Conservation (phyloP, 23 red algal genomes). For the Gracilaria domingensis region DNA sequence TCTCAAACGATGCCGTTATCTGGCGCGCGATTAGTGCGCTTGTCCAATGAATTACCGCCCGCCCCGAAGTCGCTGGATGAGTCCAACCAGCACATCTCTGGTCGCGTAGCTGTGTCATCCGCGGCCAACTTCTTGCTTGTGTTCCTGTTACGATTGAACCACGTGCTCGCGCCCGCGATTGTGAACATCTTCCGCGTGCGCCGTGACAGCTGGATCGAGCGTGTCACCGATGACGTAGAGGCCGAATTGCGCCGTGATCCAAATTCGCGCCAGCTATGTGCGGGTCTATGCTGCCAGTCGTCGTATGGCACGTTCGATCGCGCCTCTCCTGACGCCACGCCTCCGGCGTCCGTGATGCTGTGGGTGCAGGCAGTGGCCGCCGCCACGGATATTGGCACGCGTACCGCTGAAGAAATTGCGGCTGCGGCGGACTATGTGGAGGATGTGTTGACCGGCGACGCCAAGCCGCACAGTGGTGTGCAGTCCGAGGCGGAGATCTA, state of each 20-base stretch:
- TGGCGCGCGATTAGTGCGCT: too few species aligned
- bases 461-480: neutral
- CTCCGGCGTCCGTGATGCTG: neutral
- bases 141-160: conserved; percentile 20
- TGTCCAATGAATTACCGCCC: too few species aligned
- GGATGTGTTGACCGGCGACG: neutral
- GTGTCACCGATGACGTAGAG: conserved; percentile 20
- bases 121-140: conserved; percentile 17
- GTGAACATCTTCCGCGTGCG: conserved; percentile 32
- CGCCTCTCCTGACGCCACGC: neutral
- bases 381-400: neutral
- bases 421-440: conserved; percentile 9
- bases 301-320: neutral
- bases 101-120: conserved; percentile 22
- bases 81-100: neutral
- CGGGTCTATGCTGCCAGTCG: neutral
- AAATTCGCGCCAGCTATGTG: conserved; percentile 15
- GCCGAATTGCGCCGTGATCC: conserved; percentile 4
- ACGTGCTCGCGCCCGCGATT: neutral
- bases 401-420: neutral
- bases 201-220: conserved; percentile 5
- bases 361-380: neutral
- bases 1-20: too few species aligned
- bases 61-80: too few species aligned
- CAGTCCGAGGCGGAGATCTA: conserved; percentile 32